These are phyloP conservation scores for Tolypocladium sp. DNA, from an alignment of 2,329 filamentous ascomycete genomes.

Conservation along the genomic window DNA sequence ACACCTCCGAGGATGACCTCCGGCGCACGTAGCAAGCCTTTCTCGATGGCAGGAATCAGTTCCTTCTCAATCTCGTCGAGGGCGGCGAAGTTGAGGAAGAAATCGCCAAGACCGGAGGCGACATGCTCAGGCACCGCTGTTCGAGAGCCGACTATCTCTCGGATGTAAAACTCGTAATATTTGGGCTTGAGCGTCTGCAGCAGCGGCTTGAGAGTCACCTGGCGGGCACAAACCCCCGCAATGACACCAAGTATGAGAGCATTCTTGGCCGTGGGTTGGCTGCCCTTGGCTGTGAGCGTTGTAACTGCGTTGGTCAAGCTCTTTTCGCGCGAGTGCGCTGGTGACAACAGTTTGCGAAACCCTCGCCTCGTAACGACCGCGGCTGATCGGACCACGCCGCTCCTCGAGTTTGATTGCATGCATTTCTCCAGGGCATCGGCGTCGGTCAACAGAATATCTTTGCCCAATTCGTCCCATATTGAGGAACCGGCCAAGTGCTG, in stretches of 20 bases:
- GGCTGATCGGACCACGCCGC: constrained; percentile 62
- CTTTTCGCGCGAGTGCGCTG: constrained; percentile 44
- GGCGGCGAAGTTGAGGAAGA: constrained; percentile 69
- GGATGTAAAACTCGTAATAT: constrained; percentile 73
- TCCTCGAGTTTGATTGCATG: constrained; percentile 53
- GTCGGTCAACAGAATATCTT: constrained; percentile 58
- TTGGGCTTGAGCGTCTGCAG: constrained; percentile 58
- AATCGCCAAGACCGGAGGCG: constrained; percentile 65
- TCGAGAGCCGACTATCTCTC: constrained; percentile 77
- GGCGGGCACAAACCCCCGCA: constrained; percentile 74
- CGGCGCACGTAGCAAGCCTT: constrained; percentile 77
- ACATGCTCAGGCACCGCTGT: constrained; percentile 62
- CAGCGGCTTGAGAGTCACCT: constrained; percentile 51
- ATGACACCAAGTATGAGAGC: constrained; percentile 75
- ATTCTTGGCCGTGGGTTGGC: constrained; percentile 58
- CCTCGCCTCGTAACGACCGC: constrained; percentile 71
- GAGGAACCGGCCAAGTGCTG: constrained; percentile 56
- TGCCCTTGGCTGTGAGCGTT: constrained; percentile 58
- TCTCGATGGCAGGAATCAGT: constrained; percentile 75
- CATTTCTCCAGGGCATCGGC: constrained; percentile 73
- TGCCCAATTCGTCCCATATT: constrained; percentile 55
- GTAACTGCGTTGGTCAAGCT: constrained; percentile 54
- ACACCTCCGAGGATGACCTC: constrained; percentile 81
- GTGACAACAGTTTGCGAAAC: constrained; percentile 63
- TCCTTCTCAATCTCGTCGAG: constrained; percentile 67